Conservation (phyloP, 768 basidiomycete genomes). For the Leucocoprinus leucothites region DNA sequence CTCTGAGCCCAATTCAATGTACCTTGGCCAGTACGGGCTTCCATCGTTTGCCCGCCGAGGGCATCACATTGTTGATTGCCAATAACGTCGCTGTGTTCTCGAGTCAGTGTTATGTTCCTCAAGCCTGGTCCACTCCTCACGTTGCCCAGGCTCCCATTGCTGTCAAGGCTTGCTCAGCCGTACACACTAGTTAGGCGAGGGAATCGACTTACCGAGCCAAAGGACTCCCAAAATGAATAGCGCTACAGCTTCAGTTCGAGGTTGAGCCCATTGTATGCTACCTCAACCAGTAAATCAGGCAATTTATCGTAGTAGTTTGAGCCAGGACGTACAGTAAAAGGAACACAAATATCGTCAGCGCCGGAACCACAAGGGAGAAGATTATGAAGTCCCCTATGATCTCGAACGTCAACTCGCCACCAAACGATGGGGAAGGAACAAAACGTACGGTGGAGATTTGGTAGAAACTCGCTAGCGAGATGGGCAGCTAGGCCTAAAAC, state of each 20-base stretch:
- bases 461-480: slow-evolving; percentile 66
- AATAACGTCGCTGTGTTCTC: slow-evolving; percentile 57
- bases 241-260: slow-evolving; percentile 54
- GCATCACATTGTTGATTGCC: slow-evolving; percentile 59
- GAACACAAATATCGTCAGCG: slow-evolving; percentile 61
- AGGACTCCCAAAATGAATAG: slow-evolving; percentile 55
- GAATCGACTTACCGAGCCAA: slow-evolving; percentile 60
- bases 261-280: slow-evolving; percentile 71
- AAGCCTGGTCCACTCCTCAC: slow-evolving; percentile 35
- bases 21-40: slow-evolving; percentile 58
- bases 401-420: neutral
- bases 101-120: neutral
- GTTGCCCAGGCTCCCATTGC: slow-evolving; percentile 76
- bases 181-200: neutral
- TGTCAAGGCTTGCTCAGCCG: slow-evolving; percentile 23
- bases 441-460: slow-evolving; percentile 56
- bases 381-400: slow-evolving; percentile 64
- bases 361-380: slow-evolving; percentile 63
- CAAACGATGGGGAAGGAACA: neutral
- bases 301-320: neutral
- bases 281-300: neutral
- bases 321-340: slow-evolving; percentile 47
- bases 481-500: slow-evolving; percentile 70
- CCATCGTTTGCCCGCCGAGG: slow-evolving; percentile 36
- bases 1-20: slow-evolving; percentile 19